Evolutionary conservation across 306 rosid genomes (phyloP).

Genomic region (Quercus gilva): DNA sequence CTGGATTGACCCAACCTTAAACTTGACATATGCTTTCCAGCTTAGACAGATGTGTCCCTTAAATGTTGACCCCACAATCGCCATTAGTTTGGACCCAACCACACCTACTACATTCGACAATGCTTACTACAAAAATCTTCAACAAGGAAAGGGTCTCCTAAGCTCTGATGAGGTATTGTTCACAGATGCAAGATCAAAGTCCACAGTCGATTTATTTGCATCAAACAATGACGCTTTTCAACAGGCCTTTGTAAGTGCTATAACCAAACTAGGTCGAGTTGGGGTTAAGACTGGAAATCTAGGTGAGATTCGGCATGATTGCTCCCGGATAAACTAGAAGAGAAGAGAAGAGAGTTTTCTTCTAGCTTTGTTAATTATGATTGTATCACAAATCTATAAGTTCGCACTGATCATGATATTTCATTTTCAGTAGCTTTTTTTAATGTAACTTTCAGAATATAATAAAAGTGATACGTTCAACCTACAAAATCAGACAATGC

Average conservation of each 20-base stretch:
- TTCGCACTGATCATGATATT: background rate
- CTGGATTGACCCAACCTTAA: slow-evolving; percentile 27
- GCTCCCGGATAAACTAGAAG: slow-evolving; percentile 26
- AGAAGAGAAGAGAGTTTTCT: background rate
- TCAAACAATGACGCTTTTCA: slow-evolving; percentile 26
- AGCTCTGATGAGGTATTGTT: slow-evolving; percentile 31
- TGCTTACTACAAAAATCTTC: slow-evolving; percentile 33
- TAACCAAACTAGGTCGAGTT: slow-evolving; percentile 36
- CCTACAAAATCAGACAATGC: too few relatives aligned
- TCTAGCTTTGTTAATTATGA: background rate
- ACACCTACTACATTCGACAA: slow-evolving; percentile 35
- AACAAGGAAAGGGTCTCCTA: slow-evolving; percentile 39
- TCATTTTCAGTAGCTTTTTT: too few relatives aligned
- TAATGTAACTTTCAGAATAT: too few relatives aligned
- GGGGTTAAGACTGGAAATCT: slow-evolving; percentile 26
- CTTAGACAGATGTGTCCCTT: slow-evolving; percentile 39
- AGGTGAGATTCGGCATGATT: slow-evolving; percentile 37
- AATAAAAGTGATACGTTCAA: too few relatives aligned
- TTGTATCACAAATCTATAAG: background rate
- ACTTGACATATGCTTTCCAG: slow-evolving; percentile 23
- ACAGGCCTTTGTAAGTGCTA: slow-evolving; percentile 34
- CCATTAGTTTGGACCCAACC: slow-evolving; percentile 40
- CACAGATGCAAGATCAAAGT: slow-evolving; percentile 24
- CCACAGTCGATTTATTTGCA: slow-evolving; percentile 26
- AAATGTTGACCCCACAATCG: slow-evolving; percentile 32